Base-by-base conservation (phyloP, 306 rosid species). In the Canavalia ensiformis region DNA sequence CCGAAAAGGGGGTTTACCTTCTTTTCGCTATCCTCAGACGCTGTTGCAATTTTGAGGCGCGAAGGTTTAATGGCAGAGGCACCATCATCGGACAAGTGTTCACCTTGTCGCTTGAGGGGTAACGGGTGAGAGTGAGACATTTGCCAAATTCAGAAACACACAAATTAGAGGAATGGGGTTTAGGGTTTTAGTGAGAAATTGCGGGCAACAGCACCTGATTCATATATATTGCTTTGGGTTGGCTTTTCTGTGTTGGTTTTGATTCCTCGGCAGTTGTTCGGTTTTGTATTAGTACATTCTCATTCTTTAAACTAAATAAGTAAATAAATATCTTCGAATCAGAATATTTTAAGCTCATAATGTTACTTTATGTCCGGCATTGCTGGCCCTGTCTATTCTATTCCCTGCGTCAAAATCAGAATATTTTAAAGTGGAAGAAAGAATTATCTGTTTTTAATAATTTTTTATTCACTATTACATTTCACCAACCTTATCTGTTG, bases 21-120 rank as follows among this genome's bases (percentile, higher is more conserved):
- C 67, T 84, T 92, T 85, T 91, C 94, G 45, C 63, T 47, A 65
- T 90, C 98, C 13, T 90, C 99, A n/a, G 90, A 64, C 50, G 99
- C 77, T 55, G 84, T 63, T 12, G 92, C 77, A 44, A 85, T 88
- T 88, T 85, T 89, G 70, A 90, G 90, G 12, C 94, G 95, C 77
- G 91, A 89, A 6, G 87, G 88, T 45, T 86, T 85, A 25, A 87
- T 74, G n/a, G 87, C 90, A 71, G 98, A 84, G 76, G 86, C 82
- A 31, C 86, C 95, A 59, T 90, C 97, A 73, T 91, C 96, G 30
- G 90, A 47, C 41, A 63, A 89, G 45, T 83, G 57, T 64, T 95
- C 97, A 28, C 75, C 94, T 81, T 78, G 89, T 85, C 90, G 87
- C 66, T 90, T 83, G 9, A 68, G 80, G 39, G 97, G 85, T 79